Base-by-base conservation (phyloP, 2,329 filamentous ascomycete genomes). In the Microdochium trichocladiopsis region DNA sequence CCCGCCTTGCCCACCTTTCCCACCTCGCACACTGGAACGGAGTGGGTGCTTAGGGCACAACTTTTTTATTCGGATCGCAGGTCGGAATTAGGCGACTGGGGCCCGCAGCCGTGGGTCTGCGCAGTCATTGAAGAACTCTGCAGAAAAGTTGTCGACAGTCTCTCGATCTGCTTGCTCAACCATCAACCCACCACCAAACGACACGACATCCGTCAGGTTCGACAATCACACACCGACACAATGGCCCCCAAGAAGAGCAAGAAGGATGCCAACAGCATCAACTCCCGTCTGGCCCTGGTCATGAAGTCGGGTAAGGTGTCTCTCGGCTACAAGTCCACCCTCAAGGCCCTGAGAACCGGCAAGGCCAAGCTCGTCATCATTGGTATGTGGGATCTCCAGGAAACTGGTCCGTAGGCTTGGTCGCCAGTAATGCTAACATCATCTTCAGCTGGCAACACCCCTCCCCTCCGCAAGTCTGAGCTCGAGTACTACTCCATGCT, bases 291-390 rank as follows among this genome's bases (percentile, higher is more conserved):
- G 50, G 71, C 71, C 54, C 67, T 73, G 55, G 72, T 73, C 16
- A 72, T 73, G 66, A 74, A 74, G 68, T 69, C 65, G 52, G 75
- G 83, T 75, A 86, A 87, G 72, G 90, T 96, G 80, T 91, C 84
- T 60, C 83, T 95, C 61, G 91, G 91, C 68, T 93, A 93, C 83
- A 92, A 93, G 78, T 88, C 84, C 59, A 93, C 73, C 82, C 70
- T 94, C 71, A 95, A 97, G 88, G 80, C 81, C 64, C 88, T 97
- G 66, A 89, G 93, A 69, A 88, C 86, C 64, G 92, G 93, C 76
- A 97, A 96, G 87, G 94, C 94, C 75, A 97, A 97, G 88, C 86
- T 96, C 63, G 90, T 97, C 74, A 91, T 95, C 78, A 95, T 95
- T 53, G 23, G 41, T 41, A 51, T 59, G 77, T 61, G 23, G 59